Conservation (phyloP, 2,329 filamentous ascomycete genomes). For the Chalaropsis ovoidea region DNA sequence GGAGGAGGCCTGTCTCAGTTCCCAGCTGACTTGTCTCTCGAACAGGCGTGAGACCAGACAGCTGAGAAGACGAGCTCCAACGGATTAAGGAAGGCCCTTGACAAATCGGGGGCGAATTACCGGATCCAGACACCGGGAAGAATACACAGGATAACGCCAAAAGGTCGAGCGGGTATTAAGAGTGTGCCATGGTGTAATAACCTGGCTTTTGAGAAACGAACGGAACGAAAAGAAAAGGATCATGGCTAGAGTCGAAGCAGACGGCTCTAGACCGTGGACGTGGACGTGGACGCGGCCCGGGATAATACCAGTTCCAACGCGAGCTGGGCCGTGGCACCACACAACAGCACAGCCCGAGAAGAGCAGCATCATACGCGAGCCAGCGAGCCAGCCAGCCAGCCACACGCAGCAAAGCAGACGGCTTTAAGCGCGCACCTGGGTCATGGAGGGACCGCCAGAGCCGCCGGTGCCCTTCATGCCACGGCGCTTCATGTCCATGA, state of each 20-base stretch:
- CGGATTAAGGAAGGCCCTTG: neutral
- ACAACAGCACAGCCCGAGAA: neutral
- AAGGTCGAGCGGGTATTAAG: neutral
- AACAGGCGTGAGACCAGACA: neutral
- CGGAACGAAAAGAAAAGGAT: too few species aligned
- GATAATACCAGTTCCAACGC: neutral
- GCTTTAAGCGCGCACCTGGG: slow-evolving; percentile 43
- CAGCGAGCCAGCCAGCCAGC: too few species aligned
- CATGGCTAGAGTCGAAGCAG: too few species aligned
- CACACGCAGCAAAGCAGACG: neutral
- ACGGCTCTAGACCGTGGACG: too few species aligned
- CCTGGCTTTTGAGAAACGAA: neutral
- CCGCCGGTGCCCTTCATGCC: slow-evolving; percentile 37
- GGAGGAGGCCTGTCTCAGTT: neutral
- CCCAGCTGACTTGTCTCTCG: neutral
- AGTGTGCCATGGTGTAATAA: neutral
- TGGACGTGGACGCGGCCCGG: too few species aligned
- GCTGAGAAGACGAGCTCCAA: neutral
- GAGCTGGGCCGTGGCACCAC: slow-evolving; percentile 2
- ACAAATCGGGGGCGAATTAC: neutral
- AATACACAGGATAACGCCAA: neutral
- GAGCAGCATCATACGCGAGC: neutral
- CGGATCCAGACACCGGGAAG: neutral
- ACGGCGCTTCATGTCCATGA: slow-evolving; percentile 44
- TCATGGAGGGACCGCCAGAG: slow-evolving; percentile 43